Base-by-base conservation (phyloP, 306 rosid genomes). In the Astragalus glycyphyllos region DNA sequence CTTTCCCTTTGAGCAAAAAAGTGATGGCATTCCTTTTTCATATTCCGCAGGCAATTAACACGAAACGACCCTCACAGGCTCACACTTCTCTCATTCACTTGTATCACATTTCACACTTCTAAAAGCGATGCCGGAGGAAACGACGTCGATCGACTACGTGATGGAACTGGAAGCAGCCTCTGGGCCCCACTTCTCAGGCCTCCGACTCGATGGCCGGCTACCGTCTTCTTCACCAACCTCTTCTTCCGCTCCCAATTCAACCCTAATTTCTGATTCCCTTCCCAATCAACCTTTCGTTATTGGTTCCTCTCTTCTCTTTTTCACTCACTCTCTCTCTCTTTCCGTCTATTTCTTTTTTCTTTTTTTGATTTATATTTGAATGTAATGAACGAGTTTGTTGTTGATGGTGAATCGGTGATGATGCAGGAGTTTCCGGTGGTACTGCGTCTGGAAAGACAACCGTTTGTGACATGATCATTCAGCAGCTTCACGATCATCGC, bases 361-460 rank as follows among this genome's bases (percentile, higher is more conserved):
- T 60, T 13, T 8, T 50, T 34, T 51, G 3, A 0, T 50, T 34
- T n/a, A n/a, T 5, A 3, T 55, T 63, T 4, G 9, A 37, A 6
- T 9, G 31, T 46, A 45, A 11, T 65, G 53, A 65, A 69, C 53
- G 54, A 62, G 44, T 26, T 66, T 35, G 26, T 9, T 23, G 1
- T 23, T 23, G 29, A 23, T 42, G 67, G 58, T 68, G 58, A 15
- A n/a, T n/a, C n/a, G n/a, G n/a, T n/a, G n/a, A n/a, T 10, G 35
- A 4, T 56, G 45, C 63, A 94, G 99, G 99, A 23, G 99, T 94
- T 82, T 91, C 95, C 6, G 99, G 99, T 31, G 99, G 99, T 83
- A 94, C 99, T 61, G 99, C 99, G 64, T 94, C 99, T 0, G 99
- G 99, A 20, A 94, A 94, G 85, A 94, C 99, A 57, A 94, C 99